These are phyloP conservation scores for Mediolabrus comicus DNA, from an alignment of 108 stramenopile species.

Conservation along the genomic window DNA sequence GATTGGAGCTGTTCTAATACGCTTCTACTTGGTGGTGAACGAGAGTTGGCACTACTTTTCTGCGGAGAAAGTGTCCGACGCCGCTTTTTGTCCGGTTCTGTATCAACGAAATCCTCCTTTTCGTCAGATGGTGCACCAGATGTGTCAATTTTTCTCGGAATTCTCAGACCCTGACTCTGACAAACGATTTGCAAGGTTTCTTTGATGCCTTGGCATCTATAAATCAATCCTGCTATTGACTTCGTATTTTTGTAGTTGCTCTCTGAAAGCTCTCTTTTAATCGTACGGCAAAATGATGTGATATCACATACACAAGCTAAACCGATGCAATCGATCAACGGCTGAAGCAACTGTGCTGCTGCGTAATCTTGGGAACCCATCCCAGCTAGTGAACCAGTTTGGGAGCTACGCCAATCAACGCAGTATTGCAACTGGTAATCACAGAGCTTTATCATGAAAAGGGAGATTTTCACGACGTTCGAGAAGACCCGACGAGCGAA, in stretches of 20 bases:
- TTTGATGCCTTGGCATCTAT: slow-evolving; percentile 24
- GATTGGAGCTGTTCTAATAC: neutral
- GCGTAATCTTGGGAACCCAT: slow-evolving; percentile 18
- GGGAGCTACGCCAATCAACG: slow-evolving; percentile 36
- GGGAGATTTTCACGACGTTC: slow-evolving; percentile 14
- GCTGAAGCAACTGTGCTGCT: slow-evolving; percentile 26
- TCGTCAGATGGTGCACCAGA: neutral
- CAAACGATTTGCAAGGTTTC: slow-evolving; percentile 23
- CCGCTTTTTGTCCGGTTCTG: neutral
- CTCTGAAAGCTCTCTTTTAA: neutral
- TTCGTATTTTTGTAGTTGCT: slow-evolving; percentile 25
- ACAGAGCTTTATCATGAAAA: slow-evolving; percentile 18
- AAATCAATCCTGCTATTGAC: slow-evolving; percentile 17
- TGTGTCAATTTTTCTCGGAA: neutral
- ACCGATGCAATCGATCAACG: slow-evolving; percentile 25
- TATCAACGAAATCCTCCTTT: neutral
- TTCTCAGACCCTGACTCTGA: slow-evolving; percentile 18
- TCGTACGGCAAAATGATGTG: slow-evolving; percentile 12
- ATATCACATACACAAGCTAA: slow-evolving; percentile 21
- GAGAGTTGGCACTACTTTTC: neutral
- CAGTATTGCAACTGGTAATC: slow-evolving; percentile 24
- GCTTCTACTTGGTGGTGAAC: neutral
- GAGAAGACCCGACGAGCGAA: slow-evolving; percentile 14
- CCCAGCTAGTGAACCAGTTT: slow-evolving; percentile 1
- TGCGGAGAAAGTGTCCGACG: neutral